Base-by-base conservation (phyloP, 352 stramenopile species). In the Pythium volutum region DNA sequence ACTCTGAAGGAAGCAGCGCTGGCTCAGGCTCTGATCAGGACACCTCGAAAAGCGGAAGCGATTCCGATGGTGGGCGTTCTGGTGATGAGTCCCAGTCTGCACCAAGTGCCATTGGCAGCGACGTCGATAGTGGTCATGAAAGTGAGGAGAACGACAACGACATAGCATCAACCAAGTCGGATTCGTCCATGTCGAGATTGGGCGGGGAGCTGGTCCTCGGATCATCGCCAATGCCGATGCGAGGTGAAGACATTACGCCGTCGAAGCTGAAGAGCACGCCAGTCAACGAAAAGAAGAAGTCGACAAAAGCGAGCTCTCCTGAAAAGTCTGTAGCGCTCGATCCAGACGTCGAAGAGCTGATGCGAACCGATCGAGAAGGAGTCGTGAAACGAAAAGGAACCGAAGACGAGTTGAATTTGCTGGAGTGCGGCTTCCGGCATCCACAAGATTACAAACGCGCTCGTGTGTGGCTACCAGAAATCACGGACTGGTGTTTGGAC, bases 401-500 rank as follows among this genome's bases (percentile, higher is more conserved):
- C 18, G 55, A 70, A 22, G 84, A 93, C 36, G 75, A 91, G 42
- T 64, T 93, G 5, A 91, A 93, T 29, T 56, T 91, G 56, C 74
- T 90, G 69, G 84, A 93, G 43, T 93, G 84, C 45, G 77, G 81
- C 15, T 93, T 91, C 27, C 77, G 84, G 34, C 81, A 93, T 62
- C 84, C 84, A 33, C 25, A 62, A 25, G 70, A 78, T 14, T 91
- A 88, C 59, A 74, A 80, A 16, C 75, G 81, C 22, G 51, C 74
- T 58, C 81, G 85, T 29, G 79, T 94, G 31, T 94, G 81, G 79
- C 75, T 94, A 39, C 82, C 82, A 47, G 83, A 94, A 67, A 92
- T 94, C 55, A 88, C 81, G 8, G 85, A 94, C 58, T 94, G 85
- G 85, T 94, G 85, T 62, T 64, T 94, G n/a, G 85, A 94, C 47